phyloP scores from a whole-genome alignment of 108 stramenopile genomes.

The Nitzschia sp. region DNA sequence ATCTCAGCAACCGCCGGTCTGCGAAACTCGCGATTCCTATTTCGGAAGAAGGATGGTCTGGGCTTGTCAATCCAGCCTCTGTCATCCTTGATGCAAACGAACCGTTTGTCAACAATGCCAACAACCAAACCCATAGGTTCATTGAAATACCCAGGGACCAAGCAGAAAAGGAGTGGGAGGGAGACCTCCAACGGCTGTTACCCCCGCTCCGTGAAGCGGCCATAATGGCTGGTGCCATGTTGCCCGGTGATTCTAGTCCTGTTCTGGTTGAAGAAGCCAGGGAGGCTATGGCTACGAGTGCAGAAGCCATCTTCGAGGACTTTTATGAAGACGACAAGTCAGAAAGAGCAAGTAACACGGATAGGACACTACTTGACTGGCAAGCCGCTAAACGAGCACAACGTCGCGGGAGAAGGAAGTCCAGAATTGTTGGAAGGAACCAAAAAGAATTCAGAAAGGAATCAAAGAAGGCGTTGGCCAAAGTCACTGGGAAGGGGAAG shows the following conservation, averaged over 20 bases:
- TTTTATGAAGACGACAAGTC: conserved; percentile 53
- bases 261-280: conserved; percentile 29
- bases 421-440: conserved; percentile 57
- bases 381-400: conserved; percentile 72
- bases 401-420: conserved; percentile 72
- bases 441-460: conserved; percentile 68
- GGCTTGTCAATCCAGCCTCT: conserved; percentile 7
- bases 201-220: conserved; percentile 82
- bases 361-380: conserved; percentile 40
- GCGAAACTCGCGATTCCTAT: conserved; percentile 62
- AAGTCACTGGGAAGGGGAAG: conserved; percentile 30
- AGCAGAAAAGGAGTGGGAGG: conserved; percentile 63
- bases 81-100: conserved; percentile 23
- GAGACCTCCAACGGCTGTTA: conserved; percentile 64
- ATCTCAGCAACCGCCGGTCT: conserved; percentile 63
- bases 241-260: conserved; percentile 82
- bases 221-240: conserved; percentile 73
- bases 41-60: conserved; percentile 65
- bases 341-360: conserved; percentile 15
- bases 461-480: conserved; percentile 51
- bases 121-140: conserved; percentile 39
- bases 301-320: conserved; percentile 41
- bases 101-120: conserved; percentile 7
- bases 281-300: conserved; percentile 63
- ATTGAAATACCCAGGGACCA: conserved; percentile 47